phyloP scores from a whole-genome alignment of 768 basidiomycete species.

The Mycena filopes region DNA sequence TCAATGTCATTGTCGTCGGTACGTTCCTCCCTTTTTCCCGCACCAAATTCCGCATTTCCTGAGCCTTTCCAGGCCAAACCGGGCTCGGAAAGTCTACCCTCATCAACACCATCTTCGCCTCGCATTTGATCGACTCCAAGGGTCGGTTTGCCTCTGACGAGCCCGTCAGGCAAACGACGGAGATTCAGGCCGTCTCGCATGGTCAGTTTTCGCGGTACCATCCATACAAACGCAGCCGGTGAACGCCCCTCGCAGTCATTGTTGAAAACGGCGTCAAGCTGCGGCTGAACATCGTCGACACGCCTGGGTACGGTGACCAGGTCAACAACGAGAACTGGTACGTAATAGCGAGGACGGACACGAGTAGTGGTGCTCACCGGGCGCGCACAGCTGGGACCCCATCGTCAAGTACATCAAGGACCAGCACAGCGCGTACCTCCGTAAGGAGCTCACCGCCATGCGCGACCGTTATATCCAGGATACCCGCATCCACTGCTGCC shows the following conservation, averaged over 20 bases:
- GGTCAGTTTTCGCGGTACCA: slow-evolving; percentile 61
- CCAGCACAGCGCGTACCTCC: slow-evolving; percentile 98
- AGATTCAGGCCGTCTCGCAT: slow-evolving; percentile 95
- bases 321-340: slow-evolving; percentile 99
- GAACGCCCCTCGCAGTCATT: slow-evolving; percentile 72
- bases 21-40: slow-evolving; percentile 21
- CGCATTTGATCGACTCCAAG: slow-evolving; percentile 97
- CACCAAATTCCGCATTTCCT: neutral
- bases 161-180: slow-evolving; percentile 94
- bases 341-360: slow-evolving; percentile 38
- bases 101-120: slow-evolving; percentile 99
- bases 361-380: slow-evolving; percentile 13
- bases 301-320: slow-evolving; percentile 98
- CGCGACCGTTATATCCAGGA: slow-evolving; percentile 98
- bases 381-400: slow-evolving; percentile 88
- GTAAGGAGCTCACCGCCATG: slow-evolving; percentile 99
- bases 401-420: slow-evolving; percentile 99
- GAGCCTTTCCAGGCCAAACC: slow-evolving; percentile 78
- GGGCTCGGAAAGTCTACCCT: slow-evolving; percentile 98
- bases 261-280: slow-evolving; percentile 96
- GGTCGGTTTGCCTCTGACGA: slow-evolving; percentile 90
- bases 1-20: slow-evolving; percentile 99
- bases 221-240: neutral
- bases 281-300: slow-evolving; percentile 97
- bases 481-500: slow-evolving; percentile 97